phyloP scores from a whole-genome alignment of 352 stramenopile species.

The Globisporangium heterothallicum region DNA sequence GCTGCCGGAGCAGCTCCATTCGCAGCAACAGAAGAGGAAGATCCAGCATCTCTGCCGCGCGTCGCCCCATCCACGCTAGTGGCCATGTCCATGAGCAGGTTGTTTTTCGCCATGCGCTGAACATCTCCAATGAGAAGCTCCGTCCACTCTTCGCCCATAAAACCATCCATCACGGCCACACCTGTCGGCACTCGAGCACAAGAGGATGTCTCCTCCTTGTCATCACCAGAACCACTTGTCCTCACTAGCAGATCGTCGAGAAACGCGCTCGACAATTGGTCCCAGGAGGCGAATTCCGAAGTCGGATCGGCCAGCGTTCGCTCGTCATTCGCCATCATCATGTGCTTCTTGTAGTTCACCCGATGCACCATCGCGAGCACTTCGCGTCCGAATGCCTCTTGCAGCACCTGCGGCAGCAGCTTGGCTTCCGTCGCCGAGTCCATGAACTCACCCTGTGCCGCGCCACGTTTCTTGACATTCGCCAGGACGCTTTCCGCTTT shows the following conservation, averaged over 20 bases:
- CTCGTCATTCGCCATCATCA: conserved; percentile 60
- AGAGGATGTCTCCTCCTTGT: too few species aligned
- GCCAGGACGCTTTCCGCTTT: conserved; percentile 71
- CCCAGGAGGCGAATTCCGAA: conserved; percentile 52
- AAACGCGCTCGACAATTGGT: conserved; percentile 51
- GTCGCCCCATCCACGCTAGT: conserved; percentile 17
- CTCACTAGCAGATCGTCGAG: conserved; percentile 33
- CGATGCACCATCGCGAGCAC: conserved; percentile 80
- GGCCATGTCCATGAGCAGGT: conserved; percentile 34
- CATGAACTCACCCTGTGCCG: conserved; percentile 73
- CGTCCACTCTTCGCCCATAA: conserved; percentile 79
- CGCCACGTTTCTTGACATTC: conserved; percentile 79
- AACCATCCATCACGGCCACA: conserved; percentile 55
- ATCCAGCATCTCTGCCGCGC: too few species aligned
- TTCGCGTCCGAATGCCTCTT: conserved; percentile 82
- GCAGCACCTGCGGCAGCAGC: conserved; percentile 70
- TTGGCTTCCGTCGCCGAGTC: conserved; percentile 56
- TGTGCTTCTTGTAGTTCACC: conserved; percentile 79
- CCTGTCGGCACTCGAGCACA: too few species aligned
- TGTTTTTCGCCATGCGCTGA: conserved; percentile 49
- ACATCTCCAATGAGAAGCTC: conserved; percentile 62
- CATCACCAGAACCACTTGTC: not conserved
- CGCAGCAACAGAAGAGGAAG: too few species aligned
- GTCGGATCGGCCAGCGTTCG: conserved; percentile 52
- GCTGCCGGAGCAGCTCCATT: conserved; percentile 14